Evolutionary conservation across 805 yeast species (phyloP), one percentile per base, ranked within the genome.

Genomic region (Priceomyces carsonii): DNA sequence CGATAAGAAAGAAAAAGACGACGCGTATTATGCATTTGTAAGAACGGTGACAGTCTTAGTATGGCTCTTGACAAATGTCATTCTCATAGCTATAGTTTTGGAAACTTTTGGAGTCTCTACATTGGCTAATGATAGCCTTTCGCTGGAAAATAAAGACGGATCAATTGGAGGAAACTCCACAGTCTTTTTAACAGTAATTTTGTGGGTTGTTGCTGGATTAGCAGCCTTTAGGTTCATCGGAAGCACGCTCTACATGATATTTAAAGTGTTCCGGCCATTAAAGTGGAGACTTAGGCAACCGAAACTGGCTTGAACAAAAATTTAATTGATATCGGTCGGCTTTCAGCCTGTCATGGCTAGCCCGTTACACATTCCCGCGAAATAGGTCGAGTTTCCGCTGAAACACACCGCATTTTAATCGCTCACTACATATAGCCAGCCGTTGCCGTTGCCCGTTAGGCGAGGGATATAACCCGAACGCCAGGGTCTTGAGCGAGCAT

Each of bases 171-270:
- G 63, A 7, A 72, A 82, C 58, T 71, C 87, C 1, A 72, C 78
- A 25, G 64, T 80, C 5, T 91, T 88, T 56, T 73, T 91, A 58
- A 77, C 93, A 4, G 87, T 91, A 19, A 82, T 91, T 29, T 68
- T 91, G 46, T 91, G 98, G 96, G 65, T 90, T 23, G 98, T 91
- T 27, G 96, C 96, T 3, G 85, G 82, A 18, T 76, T 88, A 71
- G 96, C 98, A 0, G 73, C 82, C 5, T 82, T 87, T 58, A 70
- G 97, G 43, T 83, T 91, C 46, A 33, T 82, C 18, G 96, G 97
- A 1, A 79, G 95, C 46, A 57, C 74, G 2, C 53, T 75, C 25
- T 91, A 80, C 54, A 61, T 87, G 39, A 27, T 63, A 3, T 51
- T 59, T 46, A 66, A 63, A 44, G 39, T 47, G 12, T 54, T 63